These are phyloP conservation scores for Fusarium pilosicola DNA, from an alignment of 2,329 filamentous ascomycete species.

Conservation along the genomic window DNA sequence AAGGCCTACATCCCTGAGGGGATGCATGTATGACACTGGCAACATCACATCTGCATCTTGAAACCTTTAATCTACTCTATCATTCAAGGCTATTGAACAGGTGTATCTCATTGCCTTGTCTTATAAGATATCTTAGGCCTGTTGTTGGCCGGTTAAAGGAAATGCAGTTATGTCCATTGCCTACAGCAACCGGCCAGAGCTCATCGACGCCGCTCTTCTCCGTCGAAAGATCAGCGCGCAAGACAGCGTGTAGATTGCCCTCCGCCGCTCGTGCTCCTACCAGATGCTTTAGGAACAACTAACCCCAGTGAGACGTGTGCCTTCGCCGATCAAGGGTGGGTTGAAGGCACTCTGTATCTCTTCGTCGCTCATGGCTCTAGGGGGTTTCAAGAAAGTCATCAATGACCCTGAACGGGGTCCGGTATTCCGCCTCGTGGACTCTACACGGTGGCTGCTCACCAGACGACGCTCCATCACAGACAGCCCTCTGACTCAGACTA, in stretches of 20 bases:
- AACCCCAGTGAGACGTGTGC: not conserved
- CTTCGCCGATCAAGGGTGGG: accelerated
- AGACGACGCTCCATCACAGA: accelerated
- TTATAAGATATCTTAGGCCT: accelerated
- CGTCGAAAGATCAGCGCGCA: not conserved
- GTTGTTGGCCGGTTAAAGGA: accelerated
- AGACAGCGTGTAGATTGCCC: too few species aligned
- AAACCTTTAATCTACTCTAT: too few species aligned
- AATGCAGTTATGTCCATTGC: accelerated
- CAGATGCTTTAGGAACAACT: accelerated
- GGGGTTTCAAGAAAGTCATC: not conserved
- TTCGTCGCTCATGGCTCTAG: not conserved
- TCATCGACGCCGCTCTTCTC: not conserved
- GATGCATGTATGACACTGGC: too few species aligned
- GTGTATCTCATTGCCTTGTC: accelerated
- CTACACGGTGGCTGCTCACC: too few species aligned
- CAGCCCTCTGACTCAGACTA: not conserved
- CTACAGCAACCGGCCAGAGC: accelerated
- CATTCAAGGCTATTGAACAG: too few species aligned
- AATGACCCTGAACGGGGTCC: accelerated
- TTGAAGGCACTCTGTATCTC: not conserved
- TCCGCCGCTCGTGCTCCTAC: not conserved
- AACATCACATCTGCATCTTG: too few species aligned
- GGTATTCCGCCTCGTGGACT: not conserved
- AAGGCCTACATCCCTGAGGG: too few species aligned